These are phyloP conservation scores for Calonectria pauciramosa DNA, from an alignment of 2,329 filamentous ascomycete genomes.

Conservation along the genomic window DNA sequence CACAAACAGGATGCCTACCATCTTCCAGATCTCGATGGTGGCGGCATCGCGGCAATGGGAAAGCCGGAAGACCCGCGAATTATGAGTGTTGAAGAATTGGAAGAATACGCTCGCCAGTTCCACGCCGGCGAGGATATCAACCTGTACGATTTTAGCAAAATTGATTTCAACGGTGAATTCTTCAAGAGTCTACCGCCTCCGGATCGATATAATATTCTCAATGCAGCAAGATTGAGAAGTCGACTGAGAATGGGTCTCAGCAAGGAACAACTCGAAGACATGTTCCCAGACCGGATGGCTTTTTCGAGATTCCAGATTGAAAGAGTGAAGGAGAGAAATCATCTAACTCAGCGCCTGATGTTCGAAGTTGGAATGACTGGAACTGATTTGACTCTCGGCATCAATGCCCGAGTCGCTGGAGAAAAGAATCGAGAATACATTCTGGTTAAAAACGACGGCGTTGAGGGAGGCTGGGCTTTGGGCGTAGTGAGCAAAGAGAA, in stretches of 20 bases:
- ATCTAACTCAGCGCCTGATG: slow-evolving; percentile 95
- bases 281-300: slow-evolving; percentile 98
- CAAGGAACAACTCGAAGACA: slow-evolving; percentile 93
- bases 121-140: slow-evolving; percentile 92
- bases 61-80: slow-evolving; percentile 93
- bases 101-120: slow-evolving; percentile 94
- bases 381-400: slow-evolving; percentile 77
- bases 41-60: slow-evolving; percentile 86
- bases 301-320: slow-evolving; percentile 98
- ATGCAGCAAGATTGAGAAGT: slow-evolving; percentile 90
- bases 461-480: slow-evolving; percentile 95
- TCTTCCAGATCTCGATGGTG: slow-evolving; percentile 85
- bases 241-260: slow-evolving; percentile 94
- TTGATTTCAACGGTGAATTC: slow-evolving; percentile 96
- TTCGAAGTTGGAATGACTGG: slow-evolving; percentile 90
- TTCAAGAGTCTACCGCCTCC: slow-evolving; percentile 91
- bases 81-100: slow-evolving; percentile 94
- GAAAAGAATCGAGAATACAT: slow-evolving; percentile 96
- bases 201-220: slow-evolving; percentile 97
- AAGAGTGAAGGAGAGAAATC: slow-evolving; percentile 90
- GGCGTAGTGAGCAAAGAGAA: slow-evolving; percentile 92
- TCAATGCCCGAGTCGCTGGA: slow-evolving; percentile 78
- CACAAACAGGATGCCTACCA: slow-evolving; percentile 96
- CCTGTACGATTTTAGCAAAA: slow-evolving; percentile 97
- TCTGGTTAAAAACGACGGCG: slow-evolving; percentile 93